phyloP scores from a whole-genome alignment of 164 flowering plant species.

The Chloranthus sessilifolius region DNA sequence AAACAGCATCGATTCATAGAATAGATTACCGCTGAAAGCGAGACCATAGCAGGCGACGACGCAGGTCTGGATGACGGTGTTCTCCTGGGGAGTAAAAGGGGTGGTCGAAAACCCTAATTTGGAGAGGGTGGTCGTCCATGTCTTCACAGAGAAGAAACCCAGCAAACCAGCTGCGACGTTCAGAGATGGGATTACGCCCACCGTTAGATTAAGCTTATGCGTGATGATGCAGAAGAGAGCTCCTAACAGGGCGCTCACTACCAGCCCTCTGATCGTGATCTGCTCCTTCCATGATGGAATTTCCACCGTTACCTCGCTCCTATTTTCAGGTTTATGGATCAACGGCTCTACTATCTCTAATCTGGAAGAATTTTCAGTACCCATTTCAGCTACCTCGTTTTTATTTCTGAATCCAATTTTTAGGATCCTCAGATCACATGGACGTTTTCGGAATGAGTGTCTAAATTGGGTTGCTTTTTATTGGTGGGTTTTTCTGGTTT shows the following conservation, averaged over 20 bases:
- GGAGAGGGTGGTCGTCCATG: conserved; percentile 62
- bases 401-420: too few species aligned
- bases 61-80: conserved; percentile 91
- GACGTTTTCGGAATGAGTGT: too few species aligned
- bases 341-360: conserved; percentile 58
- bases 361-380: conserved; percentile 24
- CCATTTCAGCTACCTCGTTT: too few species aligned
- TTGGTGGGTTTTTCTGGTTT: too few species aligned
- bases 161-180: conserved; percentile 88
- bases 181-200: conserved; percentile 79
- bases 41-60: conserved; percentile 94
- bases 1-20: too few species aligned
- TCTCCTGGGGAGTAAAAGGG: conserved; percentile 86
- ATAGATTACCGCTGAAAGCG: conserved; percentile 74
- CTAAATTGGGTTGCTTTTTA: too few species aligned
- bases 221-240: conserved; percentile 77
- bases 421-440: too few species aligned
- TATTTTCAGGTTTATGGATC: conserved; percentile 15
- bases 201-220: conserved; percentile 88
- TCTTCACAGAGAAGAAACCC: conserved; percentile 76
- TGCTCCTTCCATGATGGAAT: conserved; percentile 84
- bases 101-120: conserved; percentile 43
- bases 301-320: neutral
- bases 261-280: conserved; percentile 73
- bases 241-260: conserved; percentile 65